phyloP scores from a whole-genome alignment of 805 yeast genomes.

The Wickerhamomyces queroliae region DNA sequence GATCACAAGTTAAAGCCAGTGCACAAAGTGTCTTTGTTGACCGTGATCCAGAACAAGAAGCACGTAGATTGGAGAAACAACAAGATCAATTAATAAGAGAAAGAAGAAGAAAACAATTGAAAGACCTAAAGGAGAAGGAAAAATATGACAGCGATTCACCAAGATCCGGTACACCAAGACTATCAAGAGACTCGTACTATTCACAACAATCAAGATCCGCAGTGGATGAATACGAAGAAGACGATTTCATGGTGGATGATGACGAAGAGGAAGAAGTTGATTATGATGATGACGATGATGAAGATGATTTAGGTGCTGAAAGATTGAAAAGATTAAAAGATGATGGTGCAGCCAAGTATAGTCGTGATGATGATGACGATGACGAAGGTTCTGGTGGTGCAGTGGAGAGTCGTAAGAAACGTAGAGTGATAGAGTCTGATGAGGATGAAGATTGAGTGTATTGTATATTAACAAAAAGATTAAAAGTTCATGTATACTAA shows the following conservation, averaged over 20 bases:
- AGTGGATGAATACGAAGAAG: conserved; percentile 27
- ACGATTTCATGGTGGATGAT: conserved; percentile 28
- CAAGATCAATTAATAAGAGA: conserved; percentile 60
- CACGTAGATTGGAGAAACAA: conserved; percentile 60
- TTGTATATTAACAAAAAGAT: too few species aligned
- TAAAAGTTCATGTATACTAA: too few species aligned
- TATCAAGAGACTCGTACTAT: conserved; percentile 14
- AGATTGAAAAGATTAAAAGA: conserved; percentile 49
- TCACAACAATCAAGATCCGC: conserved; percentile 3
- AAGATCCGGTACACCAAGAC: conserved; percentile 24
- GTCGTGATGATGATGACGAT: conserved; percentile 23
- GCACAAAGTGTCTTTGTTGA: conserved; percentile 34
- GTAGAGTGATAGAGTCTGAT: conserved; percentile 47
- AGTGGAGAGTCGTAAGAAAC: conserved; percentile 30
- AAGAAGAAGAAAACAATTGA: conserved; percentile 56
- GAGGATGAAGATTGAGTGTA: too few species aligned
- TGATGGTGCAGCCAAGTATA: conserved; percentile 45
- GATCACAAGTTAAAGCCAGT: conserved; percentile 27
- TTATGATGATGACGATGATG: conserved; percentile 42
- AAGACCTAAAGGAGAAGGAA: conserved; percentile 50
- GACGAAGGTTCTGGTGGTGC: conserved; percentile 31
- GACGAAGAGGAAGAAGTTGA: conserved; percentile 32
- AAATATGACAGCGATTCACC: conserved; percentile 39
- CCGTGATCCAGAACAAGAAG: conserved; percentile 66
- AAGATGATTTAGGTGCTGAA: conserved; percentile 50